Base-by-base conservation (phyloP, 2,329 filamentous ascomycete genomes). In the Lasiodiplodia hormozganensis region DNA sequence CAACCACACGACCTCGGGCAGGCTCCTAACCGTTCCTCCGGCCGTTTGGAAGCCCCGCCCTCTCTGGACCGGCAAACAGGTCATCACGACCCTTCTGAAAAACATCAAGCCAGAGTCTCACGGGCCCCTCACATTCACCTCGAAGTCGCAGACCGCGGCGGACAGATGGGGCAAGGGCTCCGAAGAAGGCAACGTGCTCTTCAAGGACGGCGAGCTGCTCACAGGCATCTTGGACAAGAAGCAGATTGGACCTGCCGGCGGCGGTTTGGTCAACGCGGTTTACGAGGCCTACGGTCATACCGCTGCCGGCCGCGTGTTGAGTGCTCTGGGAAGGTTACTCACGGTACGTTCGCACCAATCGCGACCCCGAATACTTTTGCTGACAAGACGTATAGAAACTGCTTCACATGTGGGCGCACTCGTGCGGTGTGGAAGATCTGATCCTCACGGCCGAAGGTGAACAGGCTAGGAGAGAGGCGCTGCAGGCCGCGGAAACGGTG, bases 351-450 rank as follows among this genome's bases (percentile, higher is more conserved):
- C n/a, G 10, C 7, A 47, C n/a, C 43, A 4, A 47, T 21, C 7
- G 8, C 7, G 7, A 47, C 3, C 11, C n/a, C n/a, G 14, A 8
- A 11, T 21, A 11, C 43, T 34, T n/a, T 47, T 11, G 11, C 43
- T 47, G n/a, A 47, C 18, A 18, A 47, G 43, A 11, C 28, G 28
- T 8, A 21, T 21, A 47, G 43, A 91, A 94, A 75, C 91, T 94
- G 72, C 85, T 98, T 70, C 92, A 96, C 76, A 97, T 97, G 90
- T 88, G 94, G 64, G 96, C 95, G 1, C 98, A 98, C 79, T 96
- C 93, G 72, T 99, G 96, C 79, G 96, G 96, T 77, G 97, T 99
- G 81, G 95, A 99, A 75, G 96, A 99, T 84, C 85, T 99, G 69
- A 89, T 92, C 69, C 87, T 99, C 64, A 98, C 95, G 0, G 84